Percentiles rank a stretch among this genome's conserved stretches.
Evolutionary conservation across 1,284 basidiomycete species (phyloP).

Genomic region (Boletellus dicymbophilus): DNA sequence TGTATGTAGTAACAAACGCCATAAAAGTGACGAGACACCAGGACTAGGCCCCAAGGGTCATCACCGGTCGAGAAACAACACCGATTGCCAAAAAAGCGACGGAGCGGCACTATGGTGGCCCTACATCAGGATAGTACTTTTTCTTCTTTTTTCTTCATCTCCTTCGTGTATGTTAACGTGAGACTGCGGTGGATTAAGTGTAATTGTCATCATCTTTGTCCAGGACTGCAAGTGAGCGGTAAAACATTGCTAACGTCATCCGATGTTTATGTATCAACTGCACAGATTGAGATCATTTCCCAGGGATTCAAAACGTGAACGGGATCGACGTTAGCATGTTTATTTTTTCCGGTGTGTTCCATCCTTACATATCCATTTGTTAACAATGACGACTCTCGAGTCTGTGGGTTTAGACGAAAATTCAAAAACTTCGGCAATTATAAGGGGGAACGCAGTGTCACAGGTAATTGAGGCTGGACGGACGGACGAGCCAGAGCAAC

Average conservation of each 20-base stretch:
- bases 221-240: neutral
- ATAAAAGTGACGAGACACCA: neutral
- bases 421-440: slow-evolving; percentile 1
- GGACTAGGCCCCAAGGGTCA: neutral
- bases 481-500: too few relatives aligned
- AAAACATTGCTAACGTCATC: neutral
- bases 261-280: too few relatives aligned
- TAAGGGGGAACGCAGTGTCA: too few relatives aligned
- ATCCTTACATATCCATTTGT: too few relatives aligned
- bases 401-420: too few relatives aligned
- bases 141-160: too few relatives aligned
- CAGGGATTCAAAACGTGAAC: slow-evolving; percentile 2
- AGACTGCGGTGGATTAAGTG: neutral
- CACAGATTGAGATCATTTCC: neutral
- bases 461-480: too few relatives aligned
- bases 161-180: neutral
- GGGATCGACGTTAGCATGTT: neutral
- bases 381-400: too few relatives aligned
- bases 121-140: too few relatives aligned
- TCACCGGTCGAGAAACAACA: neutral
- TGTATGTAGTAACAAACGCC: too few relatives aligned
- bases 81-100: neutral
- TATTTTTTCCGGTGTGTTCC: too few relatives aligned
- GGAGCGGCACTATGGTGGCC: neutral
- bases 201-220: neutral